Evolutionary conservation across 768 basidiomycete species (phyloP).

Genomic region (Tricholoma saponaceum): DNA sequence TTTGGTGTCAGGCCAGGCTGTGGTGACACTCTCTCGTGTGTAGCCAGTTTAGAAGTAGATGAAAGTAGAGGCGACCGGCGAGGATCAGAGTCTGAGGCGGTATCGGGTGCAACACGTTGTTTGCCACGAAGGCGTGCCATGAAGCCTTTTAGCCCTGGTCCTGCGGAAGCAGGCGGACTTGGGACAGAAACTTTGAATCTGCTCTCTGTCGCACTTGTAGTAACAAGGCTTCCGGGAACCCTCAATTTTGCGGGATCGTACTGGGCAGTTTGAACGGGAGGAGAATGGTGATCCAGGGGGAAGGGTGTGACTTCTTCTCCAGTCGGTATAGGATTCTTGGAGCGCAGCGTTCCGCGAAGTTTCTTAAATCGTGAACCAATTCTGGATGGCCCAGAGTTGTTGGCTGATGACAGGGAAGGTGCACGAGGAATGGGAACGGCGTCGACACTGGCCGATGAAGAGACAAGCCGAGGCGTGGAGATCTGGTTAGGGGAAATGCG

Average conservation of each 20-base stretch:
- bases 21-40: constrained; percentile 25
- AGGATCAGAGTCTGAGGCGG: constrained; percentile 24
- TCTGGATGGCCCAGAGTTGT: constrained; percentile 44
- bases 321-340: constrained; percentile 36
- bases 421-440: constrained; percentile 55
- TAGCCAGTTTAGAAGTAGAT: constrained; percentile 27
- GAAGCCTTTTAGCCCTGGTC: constrained; percentile 74
- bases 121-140: constrained; percentile 72
- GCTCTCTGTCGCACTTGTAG: constrained; percentile 47
- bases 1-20: constrained; percentile 15
- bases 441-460: constrained; percentile 66
- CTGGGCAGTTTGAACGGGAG: constrained; percentile 32
- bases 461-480: constrained; percentile 60
- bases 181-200: constrained; percentile 52
- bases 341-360: constrained; percentile 63
- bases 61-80: constrained; percentile 26
- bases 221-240: constrained; percentile 27
- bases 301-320: constrained; percentile 47
- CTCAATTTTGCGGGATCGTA: constrained; percentile 39
- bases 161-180: constrained; percentile 66
- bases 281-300: constrained; percentile 38
- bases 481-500: constrained; percentile 62
- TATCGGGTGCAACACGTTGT: constrained; percentile 36
- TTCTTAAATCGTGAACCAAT: constrained; percentile 73
- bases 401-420: constrained; percentile 43